Conservation (phyloP, 1,139 yeast genomes). For the Hyphopichia burtonii region DNA sequence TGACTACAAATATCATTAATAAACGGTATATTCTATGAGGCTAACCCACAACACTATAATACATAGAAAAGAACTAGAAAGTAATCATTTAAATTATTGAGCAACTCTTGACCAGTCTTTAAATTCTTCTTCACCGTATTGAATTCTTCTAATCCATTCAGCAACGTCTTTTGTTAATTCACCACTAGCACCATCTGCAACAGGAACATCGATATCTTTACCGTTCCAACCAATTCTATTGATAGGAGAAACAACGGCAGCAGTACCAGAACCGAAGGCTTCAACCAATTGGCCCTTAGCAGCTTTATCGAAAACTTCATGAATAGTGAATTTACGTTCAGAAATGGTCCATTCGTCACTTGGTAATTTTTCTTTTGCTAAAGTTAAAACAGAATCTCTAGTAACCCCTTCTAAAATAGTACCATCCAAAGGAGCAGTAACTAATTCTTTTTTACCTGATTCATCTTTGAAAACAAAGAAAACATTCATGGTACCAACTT, state of each 20-base stretch:
- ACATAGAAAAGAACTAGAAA: too few relatives aligned
- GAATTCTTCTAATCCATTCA: slow-evolving; percentile 83
- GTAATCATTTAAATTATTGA: slow-evolving; percentile 8
- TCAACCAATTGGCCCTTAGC: slow-evolving; percentile 80
- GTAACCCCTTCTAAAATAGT: slow-evolving; percentile 97
- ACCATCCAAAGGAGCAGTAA: slow-evolving; percentile 95
- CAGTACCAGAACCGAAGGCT: slow-evolving; percentile 97
- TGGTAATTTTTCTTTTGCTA: slow-evolving; percentile 73
- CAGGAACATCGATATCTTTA: slow-evolving; percentile 69
- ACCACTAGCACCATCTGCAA: slow-evolving; percentile 80
- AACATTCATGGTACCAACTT: slow-evolving; percentile 97
- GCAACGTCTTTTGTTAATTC: slow-evolving; percentile 73
- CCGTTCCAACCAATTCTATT: slow-evolving; percentile 81
- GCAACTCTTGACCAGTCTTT: slow-evolving; percentile 59
- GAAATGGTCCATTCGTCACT: slow-evolving; percentile 72
- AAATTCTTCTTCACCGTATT: slow-evolving; percentile 79
- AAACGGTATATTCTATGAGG: too few relatives aligned
- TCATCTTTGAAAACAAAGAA: slow-evolving; percentile 80
- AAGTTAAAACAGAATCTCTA: slow-evolving; percentile 78
- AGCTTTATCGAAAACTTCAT: slow-evolving; percentile 77
- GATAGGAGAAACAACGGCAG: slow-evolving; percentile 94
- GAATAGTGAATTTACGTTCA: slow-evolving; percentile 81
- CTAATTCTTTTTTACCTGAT: slow-evolving; percentile 86
- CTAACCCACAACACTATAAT: too few relatives aligned
- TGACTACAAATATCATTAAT: too few relatives aligned